phyloP scores from a whole-genome alignment of 306 rosid genomes.

The Glycine soja region DNA sequence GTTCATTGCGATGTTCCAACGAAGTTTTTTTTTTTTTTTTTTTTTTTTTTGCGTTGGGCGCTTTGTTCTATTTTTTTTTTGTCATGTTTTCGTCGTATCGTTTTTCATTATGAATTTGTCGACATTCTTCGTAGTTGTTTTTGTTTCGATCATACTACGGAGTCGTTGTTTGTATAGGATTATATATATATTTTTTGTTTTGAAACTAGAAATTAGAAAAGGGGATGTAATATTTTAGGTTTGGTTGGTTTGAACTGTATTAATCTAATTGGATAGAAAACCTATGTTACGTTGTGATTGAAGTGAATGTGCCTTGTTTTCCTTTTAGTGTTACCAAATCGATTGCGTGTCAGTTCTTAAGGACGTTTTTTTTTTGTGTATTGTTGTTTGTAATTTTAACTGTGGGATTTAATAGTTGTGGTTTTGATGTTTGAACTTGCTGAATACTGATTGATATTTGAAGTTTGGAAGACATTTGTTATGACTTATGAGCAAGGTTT shows the following conservation, averaged over 20 bases:
- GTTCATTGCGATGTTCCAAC: not conserved
- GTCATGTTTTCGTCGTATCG: not conserved
- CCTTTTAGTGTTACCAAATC: not conserved
- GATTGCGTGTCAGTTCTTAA: not conserved
- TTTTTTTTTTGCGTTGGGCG: not conserved
- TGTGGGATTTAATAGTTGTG: not conserved
- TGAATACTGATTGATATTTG: conserved; percentile 34
- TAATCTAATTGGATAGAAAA: conserved; percentile 9
- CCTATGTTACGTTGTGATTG: not conserved
- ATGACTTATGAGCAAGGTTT: not conserved
- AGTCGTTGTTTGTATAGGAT: not conserved
- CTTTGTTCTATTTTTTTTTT: not conserved
- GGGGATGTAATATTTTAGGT: not conserved
- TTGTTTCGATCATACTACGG: not conserved
- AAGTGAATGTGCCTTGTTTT: not conserved
- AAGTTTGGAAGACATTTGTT: conserved; percentile 11
- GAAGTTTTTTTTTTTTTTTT: no score
- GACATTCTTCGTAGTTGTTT: not conserved
- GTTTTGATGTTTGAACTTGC: conserved; percentile 19
- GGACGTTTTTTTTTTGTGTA: conserved; percentile 18
- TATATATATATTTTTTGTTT: not conserved
- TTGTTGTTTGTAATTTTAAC: not conserved
- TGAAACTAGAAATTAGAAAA: not conserved
- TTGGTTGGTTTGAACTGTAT: not conserved
- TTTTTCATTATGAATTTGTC: not conserved